phyloP scores from a whole-genome alignment of 805 yeast species.

The Kluyveromyces aestuarii region DNA sequence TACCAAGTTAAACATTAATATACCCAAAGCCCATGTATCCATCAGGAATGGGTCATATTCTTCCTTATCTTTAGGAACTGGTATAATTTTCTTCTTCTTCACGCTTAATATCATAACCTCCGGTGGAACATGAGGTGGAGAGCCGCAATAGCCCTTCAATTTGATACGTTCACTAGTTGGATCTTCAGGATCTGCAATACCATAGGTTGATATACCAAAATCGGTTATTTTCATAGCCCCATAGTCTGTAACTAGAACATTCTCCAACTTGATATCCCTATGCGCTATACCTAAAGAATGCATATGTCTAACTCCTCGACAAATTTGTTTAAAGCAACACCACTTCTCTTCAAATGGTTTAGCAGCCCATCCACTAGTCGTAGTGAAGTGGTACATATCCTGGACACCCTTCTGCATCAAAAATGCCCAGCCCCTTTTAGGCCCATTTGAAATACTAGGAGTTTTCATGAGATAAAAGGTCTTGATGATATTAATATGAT shows the following conservation, averaged over 20 bases:
- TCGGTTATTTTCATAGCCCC: conserved; percentile 66
- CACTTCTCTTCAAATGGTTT: conserved; percentile 42
- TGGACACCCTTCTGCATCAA: conserved; percentile 58
- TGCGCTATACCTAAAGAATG: conserved; percentile 64
- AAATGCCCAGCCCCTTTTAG: conserved; percentile 71
- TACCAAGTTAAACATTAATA: conserved; percentile 51
- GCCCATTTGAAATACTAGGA: conserved; percentile 39
- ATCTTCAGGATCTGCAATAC: conserved; percentile 46
- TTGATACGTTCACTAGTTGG: conserved; percentile 31
- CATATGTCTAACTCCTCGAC: conserved; percentile 49
- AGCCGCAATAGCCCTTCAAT: conserved; percentile 51
- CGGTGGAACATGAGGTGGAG: conserved; percentile 77
- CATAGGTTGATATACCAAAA: conserved; percentile 66
- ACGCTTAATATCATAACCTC: conserved; percentile 52
- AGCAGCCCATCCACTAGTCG: conserved; percentile 52
- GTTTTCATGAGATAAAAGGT: conserved; percentile 48
- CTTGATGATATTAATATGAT: conserved; percentile 52
- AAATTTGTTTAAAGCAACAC: conserved; percentile 63
- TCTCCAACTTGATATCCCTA: conserved; percentile 69
- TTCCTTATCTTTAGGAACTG: conserved; percentile 19
- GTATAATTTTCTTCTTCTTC: conserved; percentile 25
- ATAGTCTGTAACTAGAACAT: conserved; percentile 46
- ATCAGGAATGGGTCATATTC: conserved; percentile 56
- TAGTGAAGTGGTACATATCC: conserved; percentile 50
- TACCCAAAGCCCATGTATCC: conserved; percentile 70